These are phyloP conservation scores for Cladorrhinum sp. DNA, from an alignment of 2,329 filamentous ascomycete species.

Conservation along the genomic window DNA sequence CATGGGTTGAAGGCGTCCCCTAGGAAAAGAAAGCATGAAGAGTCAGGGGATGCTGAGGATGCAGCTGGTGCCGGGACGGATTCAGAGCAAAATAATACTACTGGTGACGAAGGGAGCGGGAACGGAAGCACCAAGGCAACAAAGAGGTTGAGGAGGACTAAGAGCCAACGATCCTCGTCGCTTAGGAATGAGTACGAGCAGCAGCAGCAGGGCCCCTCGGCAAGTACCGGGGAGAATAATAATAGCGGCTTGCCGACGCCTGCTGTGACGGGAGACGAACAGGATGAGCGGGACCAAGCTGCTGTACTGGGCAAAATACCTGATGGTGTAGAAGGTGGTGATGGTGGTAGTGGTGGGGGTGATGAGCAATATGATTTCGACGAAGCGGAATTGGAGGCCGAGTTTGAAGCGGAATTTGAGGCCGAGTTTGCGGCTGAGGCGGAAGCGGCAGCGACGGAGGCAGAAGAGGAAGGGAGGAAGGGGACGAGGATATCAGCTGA, in stretches of 20 bases:
- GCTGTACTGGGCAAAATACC: slow-evolving; percentile 26
- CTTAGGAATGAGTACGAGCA: slow-evolving; percentile 40
- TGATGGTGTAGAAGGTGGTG: not conserved
- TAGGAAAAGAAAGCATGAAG: slow-evolving; percentile 32
- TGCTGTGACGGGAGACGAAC: slow-evolving; percentile 42
- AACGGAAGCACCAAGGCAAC: slow-evolving; percentile 42
- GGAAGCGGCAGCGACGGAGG: not conserved
- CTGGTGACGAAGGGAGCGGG: slow-evolving; percentile 29
- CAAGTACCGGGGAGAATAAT: not conserved
- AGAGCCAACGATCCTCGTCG: slow-evolving; percentile 42
- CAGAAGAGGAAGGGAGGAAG: too few species aligned
- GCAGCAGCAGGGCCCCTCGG: not conserved
- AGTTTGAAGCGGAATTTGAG: slow-evolving; percentile 60
- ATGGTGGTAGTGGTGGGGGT: not conserved
- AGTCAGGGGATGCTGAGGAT: slow-evolving; percentile 22
- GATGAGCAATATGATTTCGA: slow-evolving; percentile 33
- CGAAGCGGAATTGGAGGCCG: slow-evolving; percentile 59
- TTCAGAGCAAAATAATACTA: slow-evolving; percentile 25
- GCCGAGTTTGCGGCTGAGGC: slow-evolving; percentile 42
- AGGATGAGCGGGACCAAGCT: slow-evolving; percentile 38
- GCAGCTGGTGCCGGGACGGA: slow-evolving; percentile 21
- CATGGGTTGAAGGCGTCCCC: not conserved
- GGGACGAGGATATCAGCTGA: slow-evolving; percentile 7
- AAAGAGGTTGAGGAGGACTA: slow-evolving; percentile 52
- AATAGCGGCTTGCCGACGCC: slow-evolving; percentile 41